Evolutionary conservation across 1,284 basidiomycete genomes (phyloP).

Genomic region (Irpex rosettiformis): DNA sequence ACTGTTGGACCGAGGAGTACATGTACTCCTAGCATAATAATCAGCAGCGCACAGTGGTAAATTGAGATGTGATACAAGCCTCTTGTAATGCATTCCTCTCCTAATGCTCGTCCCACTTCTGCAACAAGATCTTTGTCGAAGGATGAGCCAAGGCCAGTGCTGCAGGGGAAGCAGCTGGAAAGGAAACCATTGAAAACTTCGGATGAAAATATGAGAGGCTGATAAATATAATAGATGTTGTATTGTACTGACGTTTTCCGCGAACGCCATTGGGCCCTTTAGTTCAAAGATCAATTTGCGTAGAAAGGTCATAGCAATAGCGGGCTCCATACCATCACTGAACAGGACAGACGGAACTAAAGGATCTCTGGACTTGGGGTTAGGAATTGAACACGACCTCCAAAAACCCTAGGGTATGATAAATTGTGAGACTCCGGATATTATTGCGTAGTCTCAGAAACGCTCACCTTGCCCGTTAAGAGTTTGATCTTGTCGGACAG

Average conservation of each 20-base stretch:
- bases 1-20: slow-evolving; percentile 50
- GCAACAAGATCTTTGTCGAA: slow-evolving; percentile 62
- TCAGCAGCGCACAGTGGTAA: slow-evolving; percentile 54
- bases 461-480: slow-evolving; percentile 37
- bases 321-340: slow-evolving; percentile 52
- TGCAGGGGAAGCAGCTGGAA: slow-evolving; percentile 43
- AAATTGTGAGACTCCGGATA: too few relatives aligned
- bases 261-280: slow-evolving; percentile 50
- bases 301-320: too few relatives aligned
- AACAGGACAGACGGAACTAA: slow-evolving; percentile 67
- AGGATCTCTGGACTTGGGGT: too few relatives aligned
- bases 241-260: slow-evolving; percentile 36
- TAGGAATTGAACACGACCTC: too few relatives aligned
- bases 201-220: not conserved
- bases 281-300: not conserved
- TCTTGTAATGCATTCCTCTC: slow-evolving; percentile 58
- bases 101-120: slow-evolving; percentile 60
- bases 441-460: too few relatives aligned
- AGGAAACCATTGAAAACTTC: slow-evolving; percentile 50
- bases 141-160: slow-evolving; percentile 69
- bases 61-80: slow-evolving; percentile 54
- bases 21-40: slow-evolving; percentile 30
- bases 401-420: too few relatives aligned
- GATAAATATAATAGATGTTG: not conserved
- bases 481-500: slow-evolving; percentile 42